Evolutionary conservation across 305 asterid genomes (phyloP), one percentile per base, ranked within the genome.

Genomic region (Plantago coronopus): DNA sequence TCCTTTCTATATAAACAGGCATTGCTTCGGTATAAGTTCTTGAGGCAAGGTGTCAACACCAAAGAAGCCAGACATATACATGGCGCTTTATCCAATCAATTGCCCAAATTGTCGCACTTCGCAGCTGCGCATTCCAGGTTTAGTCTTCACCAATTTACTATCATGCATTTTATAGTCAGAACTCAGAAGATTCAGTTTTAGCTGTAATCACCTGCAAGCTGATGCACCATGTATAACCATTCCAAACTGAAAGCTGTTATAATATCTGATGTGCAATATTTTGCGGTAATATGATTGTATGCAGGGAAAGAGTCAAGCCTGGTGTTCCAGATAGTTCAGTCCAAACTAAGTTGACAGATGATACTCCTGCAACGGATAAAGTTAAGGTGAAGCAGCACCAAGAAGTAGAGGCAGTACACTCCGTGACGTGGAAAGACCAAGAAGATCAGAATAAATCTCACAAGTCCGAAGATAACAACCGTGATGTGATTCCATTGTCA

Each of bases 41-140:
- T 91, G 21, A 89, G 85, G 37, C 83, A 77, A 59, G 84, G 81
- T 67, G 53, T 81, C 40, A 91, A 83, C 69, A 62, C 63, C 55
- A 74, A 72, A 64, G 82, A 73, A 48, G 68, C 29, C 25, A 73
- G 71, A 25, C 68, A 48, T 22, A 37, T 74, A 3, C 77, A 67
- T 57, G 54, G 56, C 55, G 54, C 68, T 6, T 54, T 80, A 16
- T 61, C 70, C 19, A 72, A 72, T 38, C 62, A 57, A 63, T 43
- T 76, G 13, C 74, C 62, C 22, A 71, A 76, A 65, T 19, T 69
- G 34, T 16, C 70, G 10, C 84, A 46, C 61, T 65, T 83, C 47
- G 57, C 70, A 43, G 47, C 69, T 59, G 13, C 48, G 64, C 78
- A 67, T 54, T 65, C 62, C 74, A 80, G 96, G 95, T 87, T 27